Conservation (phyloP, 2,329 filamentous ascomycete genomes). For the Aspergillus felis region DNA sequence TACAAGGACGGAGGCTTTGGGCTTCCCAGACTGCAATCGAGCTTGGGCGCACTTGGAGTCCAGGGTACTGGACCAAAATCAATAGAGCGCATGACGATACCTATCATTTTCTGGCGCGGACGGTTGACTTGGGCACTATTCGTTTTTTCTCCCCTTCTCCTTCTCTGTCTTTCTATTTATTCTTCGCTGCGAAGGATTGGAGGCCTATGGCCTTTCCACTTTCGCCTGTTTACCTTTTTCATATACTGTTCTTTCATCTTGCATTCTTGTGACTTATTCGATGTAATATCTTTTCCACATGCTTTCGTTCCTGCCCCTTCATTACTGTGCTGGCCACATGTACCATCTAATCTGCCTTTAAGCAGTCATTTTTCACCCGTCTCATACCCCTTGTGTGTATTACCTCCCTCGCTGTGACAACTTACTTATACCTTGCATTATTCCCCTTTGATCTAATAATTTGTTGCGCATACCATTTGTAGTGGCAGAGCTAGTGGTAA, state of each 20-base stretch:
- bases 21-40: slow-evolving; percentile 12
- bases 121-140: slow-evolving; percentile 22
- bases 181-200: slow-evolving; percentile 21
- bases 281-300: slow-evolving; percentile 30
- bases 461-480: slow-evolving; percentile 13
- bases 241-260: slow-evolving; percentile 20
- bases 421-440: slow-evolving; percentile 16
- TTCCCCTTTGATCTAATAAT: slow-evolving; percentile 10
- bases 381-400: slow-evolving; percentile 34
- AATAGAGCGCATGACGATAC: slow-evolving; percentile 21
- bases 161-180: slow-evolving; percentile 17
- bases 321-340: slow-evolving; percentile 41
- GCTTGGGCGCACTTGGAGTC: slow-evolving; percentile 15
- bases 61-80: slow-evolving; percentile 15
- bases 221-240: slow-evolving; percentile 30
- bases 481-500: slow-evolving; percentile 17
- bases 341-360: slow-evolving; percentile 32
- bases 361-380: slow-evolving; percentile 17
- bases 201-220: slow-evolving; percentile 26
- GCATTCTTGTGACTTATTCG: slow-evolving; percentile 22
- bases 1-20: slow-evolving; percentile 5
- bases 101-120: slow-evolving; percentile 18
- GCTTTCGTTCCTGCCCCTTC: slow-evolving; percentile 16
- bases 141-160: slow-evolving; percentile 16
- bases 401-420: slow-evolving; percentile 25